These are phyloP conservation scores for Candida incommunis DNA, from an alignment of 805 yeast genomes.

Conservation along the genomic window DNA sequence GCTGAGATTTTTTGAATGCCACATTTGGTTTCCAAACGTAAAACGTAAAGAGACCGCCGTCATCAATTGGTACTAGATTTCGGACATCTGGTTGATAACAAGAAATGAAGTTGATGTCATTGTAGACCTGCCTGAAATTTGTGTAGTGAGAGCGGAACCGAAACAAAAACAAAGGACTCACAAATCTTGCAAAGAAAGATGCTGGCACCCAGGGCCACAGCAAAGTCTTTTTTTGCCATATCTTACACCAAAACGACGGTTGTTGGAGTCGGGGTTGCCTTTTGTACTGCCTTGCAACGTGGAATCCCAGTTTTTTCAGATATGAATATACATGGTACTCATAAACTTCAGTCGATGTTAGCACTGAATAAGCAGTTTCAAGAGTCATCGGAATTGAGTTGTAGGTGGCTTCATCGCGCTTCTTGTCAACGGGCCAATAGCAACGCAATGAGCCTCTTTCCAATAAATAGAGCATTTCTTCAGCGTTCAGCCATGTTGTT, in stretches of 20 bases:
- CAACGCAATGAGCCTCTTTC: constrained; percentile 63
- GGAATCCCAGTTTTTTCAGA: constrained; percentile 65
- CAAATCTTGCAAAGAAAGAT: not conserved
- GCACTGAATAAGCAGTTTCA: constrained; percentile 50
- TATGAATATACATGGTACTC: constrained; percentile 56
- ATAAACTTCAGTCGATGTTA: constrained; percentile 30
- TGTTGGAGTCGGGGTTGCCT: constrained; percentile 3
- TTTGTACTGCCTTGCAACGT: constrained; percentile 29
- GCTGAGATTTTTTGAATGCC: constrained; percentile 51
- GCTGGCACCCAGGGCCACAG: not conserved
- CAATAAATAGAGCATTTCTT: constrained; percentile 63
- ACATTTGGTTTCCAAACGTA: constrained; percentile 75
- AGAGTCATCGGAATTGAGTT: constrained; percentile 32
- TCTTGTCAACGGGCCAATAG: constrained; percentile 18
- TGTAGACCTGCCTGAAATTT: constrained; percentile 11
- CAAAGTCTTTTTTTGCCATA: no score
- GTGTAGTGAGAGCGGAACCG: constrained; percentile 4
- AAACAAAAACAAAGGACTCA: not conserved
- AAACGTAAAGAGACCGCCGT: constrained; percentile 18
- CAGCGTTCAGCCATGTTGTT: constrained; percentile 38
- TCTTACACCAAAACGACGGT: not conserved
- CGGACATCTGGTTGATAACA: constrained; percentile 9
- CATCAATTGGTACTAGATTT: not conserved
- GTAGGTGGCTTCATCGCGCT: constrained; percentile 6
- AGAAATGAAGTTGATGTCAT: constrained; percentile 12